Percentiles rank a stretch among this genome's conserved stretches.
Evolutionary conservation across 345 rosid genomes (phyloP).

Genomic region (Populus pruinosa): DNA sequence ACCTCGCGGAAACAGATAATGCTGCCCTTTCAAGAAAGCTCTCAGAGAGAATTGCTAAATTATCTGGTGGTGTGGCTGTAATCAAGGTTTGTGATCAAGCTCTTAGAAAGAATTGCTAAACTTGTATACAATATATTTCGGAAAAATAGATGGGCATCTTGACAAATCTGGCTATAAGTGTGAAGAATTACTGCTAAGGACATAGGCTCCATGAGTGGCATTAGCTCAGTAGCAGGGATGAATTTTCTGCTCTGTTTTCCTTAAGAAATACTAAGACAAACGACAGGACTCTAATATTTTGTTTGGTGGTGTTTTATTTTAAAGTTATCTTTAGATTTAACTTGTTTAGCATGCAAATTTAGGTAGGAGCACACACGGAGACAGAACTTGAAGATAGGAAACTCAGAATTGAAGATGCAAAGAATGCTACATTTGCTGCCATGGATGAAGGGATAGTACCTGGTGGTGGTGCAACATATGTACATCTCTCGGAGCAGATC

Average conservation of each 20-base stretch:
- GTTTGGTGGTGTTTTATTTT: background rate
- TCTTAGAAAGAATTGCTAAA: background rate
- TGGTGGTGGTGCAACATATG: slow-evolving; percentile 81
- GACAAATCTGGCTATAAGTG: background rate
- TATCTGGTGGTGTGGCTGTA: slow-evolving; percentile 83
- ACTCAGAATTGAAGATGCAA: slow-evolving; percentile 86
- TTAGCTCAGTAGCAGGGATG: background rate
- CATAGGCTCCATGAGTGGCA: background rate
- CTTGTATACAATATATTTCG: background rate
- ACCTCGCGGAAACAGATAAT: slow-evolving; percentile 71
- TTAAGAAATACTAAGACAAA: background rate
- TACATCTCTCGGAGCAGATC: slow-evolving; percentile 61
- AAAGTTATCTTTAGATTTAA: background rate
- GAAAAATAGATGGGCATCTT: background rate
- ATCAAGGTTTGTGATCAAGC: slow-evolving; percentile 58
- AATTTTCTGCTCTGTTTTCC: background rate
- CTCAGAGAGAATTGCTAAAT: slow-evolving; percentile 81
- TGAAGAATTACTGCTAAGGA: background rate
- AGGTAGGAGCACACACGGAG: slow-evolving; percentile 52
- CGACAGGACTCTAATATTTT: background rate
- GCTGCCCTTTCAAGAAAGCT: slow-evolving; percentile 57
- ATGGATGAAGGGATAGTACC: slow-evolving; percentile 88
- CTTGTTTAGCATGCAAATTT: slow-evolving; percentile 7
- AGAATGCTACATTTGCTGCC: slow-evolving; percentile 91
- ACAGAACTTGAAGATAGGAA: slow-evolving; percentile 86